These are phyloP conservation scores for Eimeria acervulina DNA, from an alignment of 169 alveolate species.

Conservation along the genomic window DNA sequence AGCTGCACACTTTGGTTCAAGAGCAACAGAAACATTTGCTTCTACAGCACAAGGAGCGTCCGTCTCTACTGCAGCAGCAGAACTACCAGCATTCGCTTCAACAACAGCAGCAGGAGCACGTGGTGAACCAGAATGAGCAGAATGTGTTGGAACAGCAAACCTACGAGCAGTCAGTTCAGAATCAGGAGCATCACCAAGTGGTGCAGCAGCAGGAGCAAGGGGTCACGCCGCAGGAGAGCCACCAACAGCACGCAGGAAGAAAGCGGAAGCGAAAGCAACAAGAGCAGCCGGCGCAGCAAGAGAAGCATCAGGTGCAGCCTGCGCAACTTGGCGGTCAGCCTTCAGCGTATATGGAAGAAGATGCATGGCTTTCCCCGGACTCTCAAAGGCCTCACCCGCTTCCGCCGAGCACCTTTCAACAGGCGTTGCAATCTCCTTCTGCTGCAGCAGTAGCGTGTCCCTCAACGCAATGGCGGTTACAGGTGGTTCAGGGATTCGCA, in stretches of 20 bases:
- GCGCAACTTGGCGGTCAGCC: not conserved
- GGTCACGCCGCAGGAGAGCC: not conserved
- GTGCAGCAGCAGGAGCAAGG: not conserved
- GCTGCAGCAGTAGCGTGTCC: not conserved
- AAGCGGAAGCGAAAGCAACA: not conserved
- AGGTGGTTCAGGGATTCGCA: not conserved
- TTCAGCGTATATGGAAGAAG: conserved; percentile 28
- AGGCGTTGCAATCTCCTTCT: not conserved
- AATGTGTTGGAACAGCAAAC: not conserved
- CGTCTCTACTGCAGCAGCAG: not conserved
- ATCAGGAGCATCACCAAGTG: not conserved
- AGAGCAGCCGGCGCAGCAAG: too few relatives aligned
- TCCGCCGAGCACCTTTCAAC: not conserved
- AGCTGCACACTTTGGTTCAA: not conserved
- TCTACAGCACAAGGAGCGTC: conserved; percentile 8
- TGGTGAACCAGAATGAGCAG: not conserved
- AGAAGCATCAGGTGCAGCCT: too few relatives aligned
- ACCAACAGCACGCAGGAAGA: not conserved
- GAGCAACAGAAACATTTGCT: conserved; percentile 71
- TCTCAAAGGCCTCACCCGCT: not conserved
- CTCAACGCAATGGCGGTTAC: not conserved
- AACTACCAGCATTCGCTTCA: not conserved
- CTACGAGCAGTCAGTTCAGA: not conserved
- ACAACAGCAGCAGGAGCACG: not conserved
- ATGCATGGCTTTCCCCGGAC: conserved; percentile 42